Evolutionary conservation across 1,284 basidiomycete species (phyloP), one percentile per base, ranked within the genome.

Genomic region (Polyporus tsugae): DNA sequence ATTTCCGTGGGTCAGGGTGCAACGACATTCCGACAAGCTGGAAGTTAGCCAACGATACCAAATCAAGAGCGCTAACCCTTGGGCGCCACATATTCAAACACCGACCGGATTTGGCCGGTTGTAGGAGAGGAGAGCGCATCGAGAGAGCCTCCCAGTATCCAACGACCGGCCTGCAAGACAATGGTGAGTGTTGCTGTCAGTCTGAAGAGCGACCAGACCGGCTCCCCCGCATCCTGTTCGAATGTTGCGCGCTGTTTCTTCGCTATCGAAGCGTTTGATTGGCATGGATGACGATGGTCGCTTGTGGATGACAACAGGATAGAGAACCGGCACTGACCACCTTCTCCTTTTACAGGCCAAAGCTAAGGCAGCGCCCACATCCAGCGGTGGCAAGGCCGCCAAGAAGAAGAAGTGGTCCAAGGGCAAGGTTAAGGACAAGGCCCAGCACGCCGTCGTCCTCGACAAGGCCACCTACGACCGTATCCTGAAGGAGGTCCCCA

Each of bases 361-460:
- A 87, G 91, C 92, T 80, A 93, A 93, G 87, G 89, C 90, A 79
- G 82, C 89, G 77, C 83, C 92, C 75, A 78, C 91, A 72, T 88
- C 90, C 63, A 84, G 89, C 70, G 91, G 91, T 74, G 91, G 93
- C 78, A 95, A 95, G 82, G 83, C 91, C 78, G 91, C 92, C 74
- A 98, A 98, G 90, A 99, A 99, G 91, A 99, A 99, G 93, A 99
- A 99, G 91, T 99, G 97, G 97, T 98, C 96, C 76, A 99, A 99
- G 90, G 97, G 97, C 83, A 98, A 98, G 86, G 96, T 98, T 82
- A 98, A 98, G 92, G 96, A 98, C 87, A 98, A 98, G 92, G 95
- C 95, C 79, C 91, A 93, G 80, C 95, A 97, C 88, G 90, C 94
- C 79, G 97, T 99, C 82, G 87, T 92, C 77, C 91, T 98, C 79